A percentile compares a stretch with the other conserved stretches of the same genome.
Evolutionary conservation across 2,329 filamentous ascomycete genomes (phyloP).

Genomic region (Elsinoe australis): DNA sequence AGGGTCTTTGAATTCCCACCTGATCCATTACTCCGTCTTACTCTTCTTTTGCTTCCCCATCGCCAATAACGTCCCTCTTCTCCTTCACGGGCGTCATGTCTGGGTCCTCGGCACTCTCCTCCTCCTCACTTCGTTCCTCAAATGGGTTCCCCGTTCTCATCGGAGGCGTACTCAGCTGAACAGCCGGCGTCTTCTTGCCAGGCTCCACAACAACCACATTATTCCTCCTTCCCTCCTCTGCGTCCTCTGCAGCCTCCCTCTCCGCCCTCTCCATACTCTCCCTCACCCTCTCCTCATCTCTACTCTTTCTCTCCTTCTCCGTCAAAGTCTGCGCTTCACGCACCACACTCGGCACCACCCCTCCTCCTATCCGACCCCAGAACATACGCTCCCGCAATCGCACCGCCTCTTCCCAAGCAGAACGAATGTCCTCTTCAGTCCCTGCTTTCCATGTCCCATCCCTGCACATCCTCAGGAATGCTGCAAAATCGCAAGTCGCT

Average conservation of each 20-base stretch:
- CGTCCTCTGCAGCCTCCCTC: background rate
- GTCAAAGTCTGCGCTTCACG: background rate
- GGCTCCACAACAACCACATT: background rate
- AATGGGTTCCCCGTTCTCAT: background rate
- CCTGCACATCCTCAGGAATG: constrained; percentile 82
- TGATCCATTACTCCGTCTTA: background rate
- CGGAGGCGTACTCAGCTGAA: constrained; percentile 10
- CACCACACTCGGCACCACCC: constrained; percentile 63
- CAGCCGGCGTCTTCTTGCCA: background rate
- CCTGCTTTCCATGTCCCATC: constrained; percentile 87
- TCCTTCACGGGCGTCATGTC: constrained; percentile 13
- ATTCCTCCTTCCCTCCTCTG: background rate
- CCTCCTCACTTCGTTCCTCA: background rate
- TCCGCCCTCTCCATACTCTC: background rate
- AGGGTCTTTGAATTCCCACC: background rate
- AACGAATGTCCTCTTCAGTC: constrained; percentile 72
- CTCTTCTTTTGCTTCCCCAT: background rate
- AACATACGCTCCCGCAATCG: constrained; percentile 91
- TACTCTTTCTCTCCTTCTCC: constrained; percentile 5
- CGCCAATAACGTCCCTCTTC: background rate
- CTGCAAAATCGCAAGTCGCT: constrained; percentile 84
- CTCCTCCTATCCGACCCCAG: constrained; percentile 86
- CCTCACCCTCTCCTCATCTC: constrained; percentile 2
- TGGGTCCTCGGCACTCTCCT: constrained; percentile 1
- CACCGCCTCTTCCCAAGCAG: constrained; percentile 91